A percentile compares a stretch with the other conserved stretches of the same genome.
These are phyloP conservation scores for Leccinum aurantiacum DNA, from an alignment of 768 basidiomycete species.

Conservation along the genomic window DNA sequence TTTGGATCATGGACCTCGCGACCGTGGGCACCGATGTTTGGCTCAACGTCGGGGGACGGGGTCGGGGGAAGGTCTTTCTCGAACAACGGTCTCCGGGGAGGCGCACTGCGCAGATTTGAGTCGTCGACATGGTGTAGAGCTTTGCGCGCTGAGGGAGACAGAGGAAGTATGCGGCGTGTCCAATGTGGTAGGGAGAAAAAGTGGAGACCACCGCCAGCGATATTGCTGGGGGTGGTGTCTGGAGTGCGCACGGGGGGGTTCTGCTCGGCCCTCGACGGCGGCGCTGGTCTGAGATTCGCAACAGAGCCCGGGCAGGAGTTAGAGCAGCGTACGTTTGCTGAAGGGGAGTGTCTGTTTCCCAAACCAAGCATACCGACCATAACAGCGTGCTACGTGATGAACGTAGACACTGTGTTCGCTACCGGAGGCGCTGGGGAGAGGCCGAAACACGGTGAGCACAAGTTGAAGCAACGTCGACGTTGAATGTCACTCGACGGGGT, in stretches of 20 bases:
- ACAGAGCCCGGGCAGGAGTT: slow-evolving; percentile 26
- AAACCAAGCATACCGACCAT: slow-evolving; percentile 43
- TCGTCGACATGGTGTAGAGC: slow-evolving; percentile 23
- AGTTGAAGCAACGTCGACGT: not conserved
- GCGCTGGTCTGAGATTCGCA: slow-evolving; percentile 30
- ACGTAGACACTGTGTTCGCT: not conserved
- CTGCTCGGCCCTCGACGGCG: slow-evolving; percentile 50
- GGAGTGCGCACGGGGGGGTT: slow-evolving; percentile 45
- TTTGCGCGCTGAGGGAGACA: slow-evolving; percentile 31
- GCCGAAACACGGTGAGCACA: slow-evolving; percentile 7
- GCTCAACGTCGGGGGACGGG: slow-evolving; percentile 20
- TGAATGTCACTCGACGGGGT: not conserved
- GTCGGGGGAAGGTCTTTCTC: slow-evolving; percentile 56
- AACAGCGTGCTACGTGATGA: not conserved
- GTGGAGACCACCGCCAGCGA: slow-evolving; percentile 40
- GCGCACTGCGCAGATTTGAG: slow-evolving; percentile 18
- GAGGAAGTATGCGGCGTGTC: slow-evolving; percentile 50
- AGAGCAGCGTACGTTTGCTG: slow-evolving; percentile 26
- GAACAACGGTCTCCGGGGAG: slow-evolving; percentile 12
- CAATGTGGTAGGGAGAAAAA: slow-evolving; percentile 69
- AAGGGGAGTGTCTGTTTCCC: slow-evolving; percentile 35
- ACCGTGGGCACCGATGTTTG: not conserved
- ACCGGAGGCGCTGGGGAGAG: not conserved
- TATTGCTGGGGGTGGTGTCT: slow-evolving; percentile 36
- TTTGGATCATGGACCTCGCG: slow-evolving; percentile 3